Evolutionary conservation across 257 asterid genomes (phyloP).

Genomic region (Solanum medicagineum): DNA sequence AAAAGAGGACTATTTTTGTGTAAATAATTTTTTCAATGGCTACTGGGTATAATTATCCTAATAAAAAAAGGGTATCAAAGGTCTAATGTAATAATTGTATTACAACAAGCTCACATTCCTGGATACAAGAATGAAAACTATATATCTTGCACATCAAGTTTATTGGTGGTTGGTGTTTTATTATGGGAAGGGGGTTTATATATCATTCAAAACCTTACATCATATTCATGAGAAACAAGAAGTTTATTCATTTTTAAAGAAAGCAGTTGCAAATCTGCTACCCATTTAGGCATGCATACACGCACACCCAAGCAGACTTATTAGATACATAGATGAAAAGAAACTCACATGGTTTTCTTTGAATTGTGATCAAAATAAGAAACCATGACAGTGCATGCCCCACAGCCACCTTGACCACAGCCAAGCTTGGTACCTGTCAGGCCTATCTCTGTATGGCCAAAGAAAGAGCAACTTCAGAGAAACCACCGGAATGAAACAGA

Average conservation of each 20-base stretch:
- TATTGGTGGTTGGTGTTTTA: background rate
- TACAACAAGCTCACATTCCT: background rate
- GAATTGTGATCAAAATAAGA: slow-evolving; percentile 62
- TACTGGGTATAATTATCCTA: too few species aligned
- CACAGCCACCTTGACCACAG: slow-evolving; percentile 99
- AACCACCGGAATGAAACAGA: background rate
- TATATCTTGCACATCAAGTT: background rate
- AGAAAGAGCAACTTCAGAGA: background rate
- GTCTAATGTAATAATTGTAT: background rate
- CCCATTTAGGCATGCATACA: background rate
- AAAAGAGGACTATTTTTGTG: too few species aligned
- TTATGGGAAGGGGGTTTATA: background rate
- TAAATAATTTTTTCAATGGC: too few species aligned
- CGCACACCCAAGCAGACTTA: background rate
- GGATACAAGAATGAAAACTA: background rate
- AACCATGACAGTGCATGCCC: slow-evolving; percentile 98
- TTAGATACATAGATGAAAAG: slow-evolving; percentile 4
- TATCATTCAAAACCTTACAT: background rate
- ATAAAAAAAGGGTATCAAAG: background rate
- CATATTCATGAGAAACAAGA: background rate
- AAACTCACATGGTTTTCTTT: slow-evolving; percentile 86
- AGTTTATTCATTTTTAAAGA: background rate
- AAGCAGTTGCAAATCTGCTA: background rate
- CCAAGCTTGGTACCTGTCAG: slow-evolving; percentile 97
- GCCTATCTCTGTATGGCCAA: slow-evolving; percentile 46